These are phyloP conservation scores for Malania oleifera DNA, from an alignment of 164 flowering plant genomes.

Conservation along the genomic window DNA sequence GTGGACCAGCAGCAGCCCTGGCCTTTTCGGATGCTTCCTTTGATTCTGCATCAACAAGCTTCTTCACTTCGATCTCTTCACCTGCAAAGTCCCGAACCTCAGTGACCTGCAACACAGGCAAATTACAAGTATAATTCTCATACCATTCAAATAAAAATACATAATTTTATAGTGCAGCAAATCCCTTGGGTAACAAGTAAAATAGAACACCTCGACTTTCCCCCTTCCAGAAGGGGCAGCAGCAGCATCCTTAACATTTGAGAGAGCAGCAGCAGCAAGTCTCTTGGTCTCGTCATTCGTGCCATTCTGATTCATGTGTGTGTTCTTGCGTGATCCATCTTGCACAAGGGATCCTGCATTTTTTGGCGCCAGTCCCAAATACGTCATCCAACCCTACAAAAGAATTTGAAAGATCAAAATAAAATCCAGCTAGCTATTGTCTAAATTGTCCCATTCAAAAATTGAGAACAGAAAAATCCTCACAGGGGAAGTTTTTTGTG, in stretches of 20 bases:
- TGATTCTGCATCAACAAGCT: constrained; percentile 70
- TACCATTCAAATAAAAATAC: neutral
- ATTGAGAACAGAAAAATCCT: constrained; percentile 13
- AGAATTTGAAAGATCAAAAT: constrained; percentile 2
- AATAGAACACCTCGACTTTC: constrained; percentile 62
- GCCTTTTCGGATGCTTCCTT: constrained; percentile 75
- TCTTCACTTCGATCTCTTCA: constrained; percentile 70
- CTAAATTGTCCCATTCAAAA: neutral
- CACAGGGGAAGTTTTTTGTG: constrained; percentile 36
- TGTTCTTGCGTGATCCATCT: constrained; percentile 23
- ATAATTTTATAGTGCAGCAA: too few relatives aligned
- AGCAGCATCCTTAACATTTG: constrained; percentile 69
- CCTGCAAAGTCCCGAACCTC: constrained; percentile 96
- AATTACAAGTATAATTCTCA: neutral
- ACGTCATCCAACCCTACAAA: constrained; percentile 66
- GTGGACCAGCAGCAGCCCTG: constrained; percentile 33
- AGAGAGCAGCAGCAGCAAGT: constrained; percentile 88
- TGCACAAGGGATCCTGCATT: constrained; percentile 23
- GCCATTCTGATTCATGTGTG: constrained; percentile 28
- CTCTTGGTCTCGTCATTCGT: constrained; percentile 60
- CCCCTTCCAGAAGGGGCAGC: constrained; percentile 56
- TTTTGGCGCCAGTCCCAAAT: constrained; percentile 58
- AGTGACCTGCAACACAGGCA: constrained; percentile 39
- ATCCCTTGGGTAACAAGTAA: too few relatives aligned
- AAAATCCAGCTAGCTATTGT: neutral